A percentile compares a stretch with the other conserved stretches of the same genome.
phyloP scores from a whole-genome alignment of 768 basidiomycete species.

The Boletus subparvulus region DNA sequence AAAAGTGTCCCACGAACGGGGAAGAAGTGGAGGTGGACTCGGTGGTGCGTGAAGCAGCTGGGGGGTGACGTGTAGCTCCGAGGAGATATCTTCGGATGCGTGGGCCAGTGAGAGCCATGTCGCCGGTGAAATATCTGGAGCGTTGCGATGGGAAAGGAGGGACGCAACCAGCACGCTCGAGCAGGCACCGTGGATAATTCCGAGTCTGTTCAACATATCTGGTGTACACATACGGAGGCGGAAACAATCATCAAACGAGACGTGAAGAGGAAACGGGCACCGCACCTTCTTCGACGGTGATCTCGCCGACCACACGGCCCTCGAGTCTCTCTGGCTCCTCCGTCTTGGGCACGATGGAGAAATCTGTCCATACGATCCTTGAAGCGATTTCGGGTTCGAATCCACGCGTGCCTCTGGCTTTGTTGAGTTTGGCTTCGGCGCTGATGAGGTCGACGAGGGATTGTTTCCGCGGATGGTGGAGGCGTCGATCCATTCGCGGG shows the following conservation, averaged over 20 bases:
- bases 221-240: neutral
- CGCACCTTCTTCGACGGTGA: constrained; percentile 43
- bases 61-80: no score
- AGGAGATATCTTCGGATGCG: no score
- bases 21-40: no score
- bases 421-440: constrained; percentile 2
- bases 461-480: constrained; percentile 28
- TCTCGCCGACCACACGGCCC: constrained; percentile 46
- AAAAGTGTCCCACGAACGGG: no score
- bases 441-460: constrained; percentile 21
- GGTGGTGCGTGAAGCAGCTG: no score
- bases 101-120: no score
- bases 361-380: constrained; percentile 37
- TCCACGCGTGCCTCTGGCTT: constrained; percentile 13
- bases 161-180: no score
- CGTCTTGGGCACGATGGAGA: constrained; percentile 42
- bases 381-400: constrained; percentile 25
- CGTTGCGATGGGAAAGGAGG: no score
- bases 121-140: no score
- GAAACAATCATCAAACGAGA: neutral
- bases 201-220: constrained; percentile 55
- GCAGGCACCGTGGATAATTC: constrained; percentile 58
- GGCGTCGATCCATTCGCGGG: constrained; percentile 15
- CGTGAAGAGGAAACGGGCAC: neutral
- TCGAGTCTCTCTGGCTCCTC: constrained; percentile 48